These are phyloP conservation scores for Exophiala oligosperma DNA, from an alignment of 2,329 filamentous ascomycete species.

Conservation along the genomic window DNA sequence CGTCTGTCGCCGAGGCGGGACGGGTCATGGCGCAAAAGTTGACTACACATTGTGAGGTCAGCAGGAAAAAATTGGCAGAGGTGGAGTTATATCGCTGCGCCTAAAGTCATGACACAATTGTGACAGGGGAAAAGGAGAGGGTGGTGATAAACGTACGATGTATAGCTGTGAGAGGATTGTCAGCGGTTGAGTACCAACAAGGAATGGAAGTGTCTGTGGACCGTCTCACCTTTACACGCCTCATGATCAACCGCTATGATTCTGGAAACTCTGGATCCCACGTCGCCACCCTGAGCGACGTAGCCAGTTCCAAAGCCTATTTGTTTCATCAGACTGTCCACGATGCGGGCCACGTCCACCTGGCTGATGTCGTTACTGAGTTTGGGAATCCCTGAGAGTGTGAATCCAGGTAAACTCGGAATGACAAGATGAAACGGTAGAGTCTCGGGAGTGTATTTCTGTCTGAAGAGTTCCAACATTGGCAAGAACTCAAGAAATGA, in stretches of 20 bases:
- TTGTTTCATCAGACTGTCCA: constrained; percentile 53
- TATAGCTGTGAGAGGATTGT: constrained; percentile 7
- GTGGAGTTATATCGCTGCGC: too few relatives aligned
- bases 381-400: constrained; percentile 51
- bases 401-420: constrained; percentile 57
- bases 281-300: constrained; percentile 58
- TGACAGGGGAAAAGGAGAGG: too few relatives aligned
- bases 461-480: constrained; percentile 47
- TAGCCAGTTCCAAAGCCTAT: constrained; percentile 55
- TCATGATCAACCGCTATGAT: constrained; percentile 39
- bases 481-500: constrained; percentile 57
- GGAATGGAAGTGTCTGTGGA: constrained; percentile 24
- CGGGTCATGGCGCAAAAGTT: constrained; percentile 1
- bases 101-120: too few relatives aligned
- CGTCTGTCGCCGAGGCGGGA: neutral
- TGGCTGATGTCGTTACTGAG: constrained; percentile 44
- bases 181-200: neutral
- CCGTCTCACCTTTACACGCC: constrained; percentile 39
- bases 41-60: neutral
- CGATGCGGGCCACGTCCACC: constrained; percentile 42
- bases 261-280: constrained; percentile 49
- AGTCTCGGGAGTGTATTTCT: constrained; percentile 49
- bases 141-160: neutral
- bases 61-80: too few relatives aligned
- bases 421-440: constrained; percentile 60